Percentiles rank a stretch among this genome's conserved stretches.
Conservation (phyloP, 1,284 basidiomycete genomes). For the Austroboletus novae-zelandiae region DNA sequence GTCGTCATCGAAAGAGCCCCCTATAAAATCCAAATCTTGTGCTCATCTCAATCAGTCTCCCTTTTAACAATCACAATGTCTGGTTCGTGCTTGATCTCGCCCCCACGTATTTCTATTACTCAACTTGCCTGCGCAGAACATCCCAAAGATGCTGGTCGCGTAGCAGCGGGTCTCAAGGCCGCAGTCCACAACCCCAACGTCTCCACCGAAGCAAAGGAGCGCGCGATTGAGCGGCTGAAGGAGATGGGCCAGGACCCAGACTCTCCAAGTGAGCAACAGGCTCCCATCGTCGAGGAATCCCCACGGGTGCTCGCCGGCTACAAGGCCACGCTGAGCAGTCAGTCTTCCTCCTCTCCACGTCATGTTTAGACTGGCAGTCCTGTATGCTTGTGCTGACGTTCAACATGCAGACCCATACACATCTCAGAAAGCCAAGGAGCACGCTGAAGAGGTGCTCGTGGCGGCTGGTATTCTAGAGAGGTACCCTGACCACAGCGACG, state of each 20-base stretch:
- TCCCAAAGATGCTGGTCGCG: constrained; percentile 38
- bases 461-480: constrained; percentile 34
- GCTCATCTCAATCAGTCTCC: constrained; percentile 1
- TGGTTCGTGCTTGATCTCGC: constrained; percentile 14
- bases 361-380: too few relatives aligned
- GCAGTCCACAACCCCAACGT: constrained; percentile 53
- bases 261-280: constrained; percentile 3
- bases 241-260: constrained; percentile 34
- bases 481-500: constrained; percentile 30
- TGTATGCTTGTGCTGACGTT: background rate
- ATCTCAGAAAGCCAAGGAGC: constrained; percentile 47
- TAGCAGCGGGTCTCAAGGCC: constrained; percentile 55
- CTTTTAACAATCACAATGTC: constrained; percentile 16
- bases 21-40: constrained; percentile 6
- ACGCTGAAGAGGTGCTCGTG: constrained; percentile 45
- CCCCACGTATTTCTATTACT: background rate
- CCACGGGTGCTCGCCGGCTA: constrained; percentile 44
- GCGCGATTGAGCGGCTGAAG: constrained; percentile 44
- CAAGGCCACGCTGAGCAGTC: constrained; percentile 52
- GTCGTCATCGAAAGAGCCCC: constrained; percentile 18
- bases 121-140: constrained; percentile 19
- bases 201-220: constrained; percentile 48
- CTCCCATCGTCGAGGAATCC: constrained; percentile 19
- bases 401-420: constrained; percentile 36
- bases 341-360: too few relatives aligned